Percentiles rank a stretch among this genome's conserved stretches.
phyloP scores from a whole-genome alignment of 768 basidiomycete genomes.

The Amanita polypyramis region DNA sequence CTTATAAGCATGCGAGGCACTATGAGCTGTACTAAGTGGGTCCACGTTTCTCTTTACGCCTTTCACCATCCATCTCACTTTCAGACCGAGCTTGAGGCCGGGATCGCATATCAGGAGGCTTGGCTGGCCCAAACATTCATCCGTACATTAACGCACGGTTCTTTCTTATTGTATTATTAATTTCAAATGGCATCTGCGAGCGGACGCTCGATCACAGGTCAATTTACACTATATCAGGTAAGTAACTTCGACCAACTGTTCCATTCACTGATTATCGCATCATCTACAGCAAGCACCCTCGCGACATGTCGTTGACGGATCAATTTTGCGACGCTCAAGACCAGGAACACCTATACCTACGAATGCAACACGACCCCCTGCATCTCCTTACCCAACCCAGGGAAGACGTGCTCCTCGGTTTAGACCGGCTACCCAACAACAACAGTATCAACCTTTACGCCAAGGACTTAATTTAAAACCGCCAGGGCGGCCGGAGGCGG shows the following conservation, averaged over 20 bases:
- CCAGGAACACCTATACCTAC: background rate
- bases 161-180: background rate
- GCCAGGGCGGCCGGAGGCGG: background rate
- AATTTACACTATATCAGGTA: background rate
- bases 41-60: background rate
- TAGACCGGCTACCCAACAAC: background rate
- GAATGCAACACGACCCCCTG: background rate
- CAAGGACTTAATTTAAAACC: background rate
- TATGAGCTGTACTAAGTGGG: background rate
- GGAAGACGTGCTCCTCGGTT: background rate
- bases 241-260: background rate
- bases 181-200: constrained; percentile 3
- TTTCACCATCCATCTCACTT: background rate
- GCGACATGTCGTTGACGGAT: background rate
- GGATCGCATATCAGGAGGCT: background rate
- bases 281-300: background rate
- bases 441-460: background rate
- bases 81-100: background rate
- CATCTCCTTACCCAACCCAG: background rate
- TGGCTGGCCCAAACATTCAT: background rate
- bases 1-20: background rate
- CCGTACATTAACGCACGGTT: background rate
- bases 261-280: background rate
- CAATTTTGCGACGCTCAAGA: background rate
- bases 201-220: background rate